Base-by-base conservation (phyloP, 139 green algal genomes). In the Klebsormidium nitens region DNA sequence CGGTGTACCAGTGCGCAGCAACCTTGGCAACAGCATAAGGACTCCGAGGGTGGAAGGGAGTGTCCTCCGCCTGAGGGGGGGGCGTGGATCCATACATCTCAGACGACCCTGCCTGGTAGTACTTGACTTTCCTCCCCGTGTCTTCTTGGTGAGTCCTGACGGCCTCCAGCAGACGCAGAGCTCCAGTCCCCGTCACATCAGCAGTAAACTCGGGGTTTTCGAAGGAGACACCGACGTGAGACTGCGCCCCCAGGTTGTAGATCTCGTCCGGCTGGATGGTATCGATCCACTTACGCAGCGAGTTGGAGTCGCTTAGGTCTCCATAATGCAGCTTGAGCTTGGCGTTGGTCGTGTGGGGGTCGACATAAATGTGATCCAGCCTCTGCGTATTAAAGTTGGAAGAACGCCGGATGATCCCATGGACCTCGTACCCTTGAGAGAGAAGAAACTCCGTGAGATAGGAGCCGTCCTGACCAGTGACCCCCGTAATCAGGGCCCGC, bases 201-300 rank as follows among this genome's bases (percentile, higher is more conserved):
- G 82, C 83, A n/a, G 87, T 91, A 73, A 86, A 89, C 80, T 87
- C 70, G 5, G 87, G 84, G 46, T 78, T 81, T 64, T 91, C 64
- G 66, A 91, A 93, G n/a, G 85, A 91, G 0, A 91, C 83, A 34
- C 76, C 64, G 28, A 91, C 86, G 71, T 91, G 83, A 48, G 73
- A 86, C 66, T 87, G 80, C n/a, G 87, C 87, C 4, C 71, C 87
- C n/a, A 93, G 73, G 67, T 93, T 91, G 80, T 91, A 93, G 26
- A 93, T 78, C 68, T 93, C 87, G 46, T 85, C 60, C 2, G 86
- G 87, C 66, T 81, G 44, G 19, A 77, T 79, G 14, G 71, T 23
- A 29, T 75, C 64, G 34, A 78, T 74, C 64, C 48, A 67, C 42
- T 75, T 68, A 19, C 71, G 63, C 3, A 90, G 68, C 40, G 39